Evolutionary conservation across 2,329 filamentous ascomycete genomes (phyloP).

Genomic region (Arthroderma uncinatum): DNA sequence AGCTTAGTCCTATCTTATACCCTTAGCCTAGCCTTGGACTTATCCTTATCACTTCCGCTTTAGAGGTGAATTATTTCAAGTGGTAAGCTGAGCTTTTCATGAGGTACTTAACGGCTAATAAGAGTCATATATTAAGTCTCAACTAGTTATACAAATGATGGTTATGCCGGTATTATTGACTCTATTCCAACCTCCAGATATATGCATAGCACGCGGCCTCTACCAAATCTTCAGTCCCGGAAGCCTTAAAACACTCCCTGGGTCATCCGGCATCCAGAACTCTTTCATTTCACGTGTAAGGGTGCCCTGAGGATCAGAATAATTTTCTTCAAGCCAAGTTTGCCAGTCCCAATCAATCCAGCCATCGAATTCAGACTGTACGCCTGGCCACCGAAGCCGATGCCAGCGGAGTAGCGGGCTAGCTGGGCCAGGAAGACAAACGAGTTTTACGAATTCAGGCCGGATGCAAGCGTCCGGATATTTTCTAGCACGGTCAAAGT

Average conservation of each 20-base stretch:
- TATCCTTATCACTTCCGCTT: no score
- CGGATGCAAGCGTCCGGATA: constrained; percentile 8
- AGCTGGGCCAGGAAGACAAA: background rate
- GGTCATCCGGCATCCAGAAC: background rate
- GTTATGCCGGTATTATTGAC: no score
- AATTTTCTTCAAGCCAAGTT: constrained; percentile 10
- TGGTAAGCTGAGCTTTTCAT: no score
- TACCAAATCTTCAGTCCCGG: background rate
- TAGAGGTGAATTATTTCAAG: no score
- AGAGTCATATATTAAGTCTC: no score
- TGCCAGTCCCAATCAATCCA: constrained; percentile 15
- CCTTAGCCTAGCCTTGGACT: no score
- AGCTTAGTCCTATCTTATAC: no score
- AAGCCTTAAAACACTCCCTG: background rate
- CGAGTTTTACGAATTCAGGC: constrained; percentile 11
- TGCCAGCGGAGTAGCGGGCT: constrained; percentile 17
- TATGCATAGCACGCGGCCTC: no score
- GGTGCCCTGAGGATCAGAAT: constrained; percentile 6
- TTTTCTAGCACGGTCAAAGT: constrained; percentile 14
- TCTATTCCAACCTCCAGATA: no score
- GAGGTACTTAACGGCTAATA: no score
- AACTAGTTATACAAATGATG: no score
- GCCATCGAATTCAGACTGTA: constrained; percentile 5
- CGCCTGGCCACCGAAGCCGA: background rate
- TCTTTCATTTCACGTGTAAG: constrained; percentile 10